Evolutionary conservation across 352 stramenopile genomes (phyloP).

Genomic region (Globisporangium paroecandrum): DNA sequence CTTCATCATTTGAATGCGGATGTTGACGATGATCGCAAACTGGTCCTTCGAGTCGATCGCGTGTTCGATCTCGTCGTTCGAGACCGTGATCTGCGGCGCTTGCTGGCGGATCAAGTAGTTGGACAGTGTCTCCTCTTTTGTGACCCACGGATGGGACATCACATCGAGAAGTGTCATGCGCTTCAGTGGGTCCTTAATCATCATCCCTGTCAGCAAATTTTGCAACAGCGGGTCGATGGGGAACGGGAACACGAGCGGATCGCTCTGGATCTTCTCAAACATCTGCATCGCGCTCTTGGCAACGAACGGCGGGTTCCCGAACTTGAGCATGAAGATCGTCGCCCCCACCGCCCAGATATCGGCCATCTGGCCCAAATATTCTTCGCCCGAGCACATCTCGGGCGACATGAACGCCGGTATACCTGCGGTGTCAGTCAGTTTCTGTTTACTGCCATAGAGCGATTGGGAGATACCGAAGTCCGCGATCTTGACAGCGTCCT

Average conservation of each 20-base stretch:
- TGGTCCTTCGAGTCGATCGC: conserved; percentile 54
- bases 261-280: conserved; percentile 86
- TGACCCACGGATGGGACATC: conserved; percentile 79
- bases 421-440: conserved; percentile 73
- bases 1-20: conserved; percentile 71
- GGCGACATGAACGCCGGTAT: conserved; percentile 92
- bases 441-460: conserved; percentile 75
- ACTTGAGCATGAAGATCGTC: conserved; percentile 88
- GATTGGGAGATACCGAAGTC: conserved; percentile 91
- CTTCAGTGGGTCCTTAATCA: conserved; percentile 56
- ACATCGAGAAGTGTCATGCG: conserved; percentile 60
- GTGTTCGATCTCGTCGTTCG: conserved; percentile 75
- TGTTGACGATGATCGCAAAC: conserved; percentile 63
- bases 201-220: conserved; percentile 60
- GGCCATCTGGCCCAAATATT: conserved; percentile 81
- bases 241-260: conserved; percentile 59
- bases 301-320: conserved; percentile 86
- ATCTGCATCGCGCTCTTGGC: conserved; percentile 86
- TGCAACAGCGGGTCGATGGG: conserved; percentile 50
- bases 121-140: conserved; percentile 50
- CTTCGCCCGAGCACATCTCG: conserved; percentile 87
- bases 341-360: conserved; percentile 91
- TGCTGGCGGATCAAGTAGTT: conserved; percentile 23
- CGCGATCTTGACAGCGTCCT: conserved; percentile 89
- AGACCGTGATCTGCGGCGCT: conserved; percentile 50